Evolutionary conservation across 768 basidiomycete species (phyloP), one percentile per base, ranked within the genome.

Genomic region (Phaffia australis): DNA sequence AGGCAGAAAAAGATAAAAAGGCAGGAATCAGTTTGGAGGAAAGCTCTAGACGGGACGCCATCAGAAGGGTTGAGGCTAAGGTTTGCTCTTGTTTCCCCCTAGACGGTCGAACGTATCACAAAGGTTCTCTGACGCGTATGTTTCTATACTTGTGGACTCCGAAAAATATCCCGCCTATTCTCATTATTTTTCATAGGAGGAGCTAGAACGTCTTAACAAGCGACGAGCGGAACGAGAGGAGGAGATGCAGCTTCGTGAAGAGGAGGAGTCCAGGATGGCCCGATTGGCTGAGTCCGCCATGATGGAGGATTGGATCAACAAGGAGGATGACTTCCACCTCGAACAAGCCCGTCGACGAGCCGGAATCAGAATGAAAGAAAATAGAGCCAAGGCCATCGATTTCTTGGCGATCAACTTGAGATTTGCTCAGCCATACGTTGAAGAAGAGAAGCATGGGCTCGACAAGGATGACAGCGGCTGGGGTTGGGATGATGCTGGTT

Each of bases 341-440:
- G 89, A 95, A 69, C 95, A 99, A 77, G 90, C 95, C 72, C 82
- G 88, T 66, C 80, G 81, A 70, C 82, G 95, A 70, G 95, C 95
- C 27, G 85, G 88, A 61, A 98, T 99, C 73, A 83, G 95, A 60
- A 86, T 98, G 73, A 86, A 88, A 74, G 95, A 98, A 78, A 92
- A 93, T 77, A 80, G 95, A 62, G 95, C 95, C 1, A 98, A 98
- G 74, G 95, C 95, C n/a, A 86, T 99, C 71, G 95, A 99, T 75
- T 98, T 94, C 77, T 78, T 99, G 69, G 90, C 93, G 56, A 83
- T 99, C 73, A 99, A 99, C 75, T 81, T 99, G 68, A 86, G 89
- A 69, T 98, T 97, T 77, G 88, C 90, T 35, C 85, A 87, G 73
- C 77, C 77, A 5, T 65, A 70, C 48, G 66, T 73, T 1, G 73